Evolutionary conservation across 352 stramenopile genomes (phyloP).

Genomic region (Phytophthora macrochlamydospora): DNA sequence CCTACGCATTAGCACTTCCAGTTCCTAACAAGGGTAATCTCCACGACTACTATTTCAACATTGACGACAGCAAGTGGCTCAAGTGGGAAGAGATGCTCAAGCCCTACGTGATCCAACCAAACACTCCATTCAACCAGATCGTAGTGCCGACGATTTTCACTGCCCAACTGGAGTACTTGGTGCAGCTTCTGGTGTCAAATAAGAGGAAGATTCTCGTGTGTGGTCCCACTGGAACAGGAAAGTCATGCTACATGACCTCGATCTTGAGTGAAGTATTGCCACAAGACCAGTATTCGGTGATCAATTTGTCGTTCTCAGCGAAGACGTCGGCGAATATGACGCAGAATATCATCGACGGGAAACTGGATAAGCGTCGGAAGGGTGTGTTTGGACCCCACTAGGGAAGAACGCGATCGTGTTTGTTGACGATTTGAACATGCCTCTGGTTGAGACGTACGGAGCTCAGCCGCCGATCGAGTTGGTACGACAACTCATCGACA

Average conservation of each 20-base stretch:
- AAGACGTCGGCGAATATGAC: slow-evolving; percentile 96
- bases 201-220: slow-evolving; percentile 91
- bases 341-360: slow-evolving; percentile 96
- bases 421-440: slow-evolving; percentile 96
- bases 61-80: slow-evolving; percentile 88
- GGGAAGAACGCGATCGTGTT: slow-evolving; percentile 90
- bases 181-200: slow-evolving; percentile 83
- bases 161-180: slow-evolving; percentile 88
- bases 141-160: slow-evolving; percentile 95
- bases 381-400: slow-evolving; percentile 91
- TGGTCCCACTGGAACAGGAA: slow-evolving; percentile 93
- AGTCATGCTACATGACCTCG: slow-evolving; percentile 90
- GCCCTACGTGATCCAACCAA: slow-evolving; percentile 84
- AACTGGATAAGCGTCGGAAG: slow-evolving; percentile 93
- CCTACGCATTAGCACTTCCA: slow-evolving; percentile 53
- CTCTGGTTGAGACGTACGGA: slow-evolving; percentile 93
- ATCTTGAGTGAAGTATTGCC: slow-evolving; percentile 86
- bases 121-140: slow-evolving; percentile 91
- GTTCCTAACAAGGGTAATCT: slow-evolving; percentile 76
- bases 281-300: slow-evolving; percentile 82
- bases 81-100: slow-evolving; percentile 91
- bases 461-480: slow-evolving; percentile 94
- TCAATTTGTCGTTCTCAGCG: slow-evolving; percentile 92
- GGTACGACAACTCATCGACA: slow-evolving; percentile 91
- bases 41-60: slow-evolving; percentile 89